Evolutionary conservation across 371 early-diverging fungal genomes (phyloP).

Genomic region (Mucor piriformis): DNA sequence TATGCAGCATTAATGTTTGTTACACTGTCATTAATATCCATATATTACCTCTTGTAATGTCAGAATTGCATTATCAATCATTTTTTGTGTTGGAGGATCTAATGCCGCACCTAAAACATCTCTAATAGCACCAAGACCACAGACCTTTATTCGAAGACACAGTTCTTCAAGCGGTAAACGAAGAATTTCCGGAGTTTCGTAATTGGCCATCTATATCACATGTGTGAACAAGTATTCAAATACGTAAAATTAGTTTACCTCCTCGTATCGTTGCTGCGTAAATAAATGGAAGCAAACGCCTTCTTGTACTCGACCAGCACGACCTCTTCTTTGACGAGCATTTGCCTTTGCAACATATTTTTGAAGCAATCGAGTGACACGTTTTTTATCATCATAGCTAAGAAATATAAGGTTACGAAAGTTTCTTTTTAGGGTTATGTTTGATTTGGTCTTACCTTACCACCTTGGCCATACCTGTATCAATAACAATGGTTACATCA

Average conservation of each 20-base stretch:
- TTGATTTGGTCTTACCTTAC: conserved; percentile 58
- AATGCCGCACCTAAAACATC: conserved; percentile 69
- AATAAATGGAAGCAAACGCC: conserved; percentile 84
- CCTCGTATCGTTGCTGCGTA: conserved; percentile 52
- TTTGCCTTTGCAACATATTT: conserved; percentile 81
- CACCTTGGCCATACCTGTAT: conserved; percentile 88
- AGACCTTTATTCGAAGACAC: conserved; percentile 79
- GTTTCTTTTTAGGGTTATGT: no score
- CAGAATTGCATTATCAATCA: conserved; percentile 69
- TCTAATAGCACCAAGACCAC: conserved; percentile 57
- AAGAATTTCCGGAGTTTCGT: conserved; percentile 80
- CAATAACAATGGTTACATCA: conserved; percentile 93
- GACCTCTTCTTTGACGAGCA: conserved; percentile 87
- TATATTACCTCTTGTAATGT: conserved; percentile 57
- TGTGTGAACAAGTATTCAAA: background rate
- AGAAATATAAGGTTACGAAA: background rate
- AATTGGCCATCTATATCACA: conserved; percentile 57
- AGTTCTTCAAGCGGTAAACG: conserved; percentile 81
- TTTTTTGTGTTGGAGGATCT: conserved; percentile 74
- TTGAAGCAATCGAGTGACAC: conserved; percentile 72
- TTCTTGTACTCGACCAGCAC: conserved; percentile 89
- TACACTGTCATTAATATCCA: background rate
- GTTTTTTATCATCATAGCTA: conserved; percentile 67
- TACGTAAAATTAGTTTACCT: conserved; percentile 33
- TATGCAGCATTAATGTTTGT: background rate